A percentile compares a stretch with the other conserved stretches of the same genome.
phyloP scores from a whole-genome alignment of 371 early-diverging fungal genomes.

The Syncephalis plumigaleata region DNA sequence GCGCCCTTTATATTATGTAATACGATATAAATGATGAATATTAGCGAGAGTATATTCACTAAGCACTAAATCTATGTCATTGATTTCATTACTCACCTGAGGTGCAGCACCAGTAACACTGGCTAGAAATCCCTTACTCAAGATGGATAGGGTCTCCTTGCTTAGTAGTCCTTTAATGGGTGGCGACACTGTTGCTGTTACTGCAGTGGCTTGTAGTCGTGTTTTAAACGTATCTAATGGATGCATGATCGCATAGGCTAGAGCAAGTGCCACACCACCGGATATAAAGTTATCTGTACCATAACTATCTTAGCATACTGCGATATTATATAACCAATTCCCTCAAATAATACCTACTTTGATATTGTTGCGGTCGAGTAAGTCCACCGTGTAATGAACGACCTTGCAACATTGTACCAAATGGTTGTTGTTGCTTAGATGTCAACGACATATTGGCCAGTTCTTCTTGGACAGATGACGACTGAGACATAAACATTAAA shows the following conservation, averaged over 20 bases:
- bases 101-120: constrained; percentile 52
- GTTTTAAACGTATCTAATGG: constrained; percentile 56
- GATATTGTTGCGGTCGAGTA: background rate
- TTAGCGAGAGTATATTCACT: background rate
- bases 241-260: constrained; percentile 52
- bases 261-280: constrained; percentile 45
- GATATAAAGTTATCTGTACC: constrained; percentile 40
- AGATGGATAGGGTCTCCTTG: constrained; percentile 24
- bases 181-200: constrained; percentile 19
- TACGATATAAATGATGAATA: too few relatives aligned
- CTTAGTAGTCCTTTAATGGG: constrained; percentile 18
- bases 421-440: too few relatives aligned
- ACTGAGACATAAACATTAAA: too few relatives aligned
- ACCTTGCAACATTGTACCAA: too few relatives aligned
- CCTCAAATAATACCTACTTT: background rate
- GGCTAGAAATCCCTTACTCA: constrained; percentile 47
- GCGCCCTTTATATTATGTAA: too few relatives aligned
- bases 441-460: too few relatives aligned
- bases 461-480: too few relatives aligned
- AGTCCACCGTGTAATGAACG: background rate
- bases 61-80: background rate
- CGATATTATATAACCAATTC: too few relatives aligned
- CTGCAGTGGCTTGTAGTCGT: constrained; percentile 33
- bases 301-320: background rate
- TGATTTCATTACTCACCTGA: constrained; percentile 18